Conservation (phyloP, 257 asterid species). For the Jacaranda mimosifolia region DNA sequence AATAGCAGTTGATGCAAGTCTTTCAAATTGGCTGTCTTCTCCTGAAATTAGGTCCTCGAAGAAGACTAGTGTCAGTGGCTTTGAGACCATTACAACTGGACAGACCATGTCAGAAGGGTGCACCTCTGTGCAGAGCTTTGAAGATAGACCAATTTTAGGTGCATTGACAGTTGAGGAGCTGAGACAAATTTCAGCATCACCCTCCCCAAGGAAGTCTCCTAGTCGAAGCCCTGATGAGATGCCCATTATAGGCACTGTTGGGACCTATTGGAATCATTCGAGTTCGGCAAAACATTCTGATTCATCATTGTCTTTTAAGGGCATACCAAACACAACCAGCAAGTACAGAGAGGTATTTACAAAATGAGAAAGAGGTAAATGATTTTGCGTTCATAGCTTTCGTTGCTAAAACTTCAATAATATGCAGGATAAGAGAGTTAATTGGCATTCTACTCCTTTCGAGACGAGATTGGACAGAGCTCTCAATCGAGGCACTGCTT, state of each 20-base stretch:
- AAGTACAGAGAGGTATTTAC: conserved; percentile 86
- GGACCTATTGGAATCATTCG: conserved; percentile 81
- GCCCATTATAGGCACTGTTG: conserved; percentile 94
- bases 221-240: conserved; percentile 88
- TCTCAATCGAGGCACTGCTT: conserved; percentile 54
- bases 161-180: conserved; percentile 93
- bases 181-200: conserved; percentile 66
- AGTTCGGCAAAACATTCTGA: conserved; percentile 46
- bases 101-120: conserved; percentile 56
- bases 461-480: conserved; percentile 91
- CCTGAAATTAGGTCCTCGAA: conserved; percentile 54
- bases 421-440: conserved; percentile 86
- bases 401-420: conserved; percentile 23
- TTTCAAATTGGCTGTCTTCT: conserved; percentile 84
- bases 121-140: conserved; percentile 62
- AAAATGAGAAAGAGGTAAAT: conserved; percentile 33
- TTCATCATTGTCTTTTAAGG: conserved; percentile 70
- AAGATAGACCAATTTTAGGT: conserved; percentile 95
- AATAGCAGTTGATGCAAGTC: conserved; percentile 88
- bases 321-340: conserved; percentile 92
- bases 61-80: conserved; percentile 50
- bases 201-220: conserved; percentile 85
- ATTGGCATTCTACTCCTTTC: conserved; percentile 92
- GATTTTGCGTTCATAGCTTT: conserved; percentile 18
- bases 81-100: conserved; percentile 49